phyloP scores from a whole-genome alignment of 148 eudicot genomes.

The Rhododendron griersonianum region DNA sequence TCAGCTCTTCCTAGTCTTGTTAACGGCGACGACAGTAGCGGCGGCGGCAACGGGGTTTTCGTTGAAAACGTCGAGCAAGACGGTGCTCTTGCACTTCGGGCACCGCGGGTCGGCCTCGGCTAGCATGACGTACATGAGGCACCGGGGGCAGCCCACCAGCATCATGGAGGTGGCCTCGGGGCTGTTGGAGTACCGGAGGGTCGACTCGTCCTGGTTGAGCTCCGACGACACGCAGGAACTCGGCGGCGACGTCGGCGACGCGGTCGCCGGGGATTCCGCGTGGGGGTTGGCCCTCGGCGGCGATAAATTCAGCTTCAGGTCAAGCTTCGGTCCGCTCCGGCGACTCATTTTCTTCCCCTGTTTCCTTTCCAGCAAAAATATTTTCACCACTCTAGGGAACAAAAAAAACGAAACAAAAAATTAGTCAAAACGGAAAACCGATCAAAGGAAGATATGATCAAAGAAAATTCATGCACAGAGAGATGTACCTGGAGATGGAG shows the following conservation, averaged over 20 bases:
- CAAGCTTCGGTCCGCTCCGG: constrained; percentile 43
- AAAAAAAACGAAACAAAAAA: background rate
- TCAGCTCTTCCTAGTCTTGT: constrained; percentile 32
- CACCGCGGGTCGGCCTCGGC: constrained; percentile 60
- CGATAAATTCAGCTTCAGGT: constrained; percentile 59
- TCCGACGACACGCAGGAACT: constrained; percentile 71
- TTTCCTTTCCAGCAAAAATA: background rate
- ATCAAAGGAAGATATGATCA: no score
- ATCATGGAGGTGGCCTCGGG: constrained; percentile 59
- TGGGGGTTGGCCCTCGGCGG: constrained; percentile 37
- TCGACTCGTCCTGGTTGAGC: constrained; percentile 15
- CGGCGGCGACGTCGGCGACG: constrained; percentile 42
- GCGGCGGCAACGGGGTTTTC: background rate
- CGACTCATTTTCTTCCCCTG: constrained; percentile 27
- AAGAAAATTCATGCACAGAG: background rate
- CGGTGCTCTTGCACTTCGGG: constrained; percentile 74
- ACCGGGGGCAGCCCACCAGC: constrained; percentile 68
- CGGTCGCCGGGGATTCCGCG: constrained; percentile 29
- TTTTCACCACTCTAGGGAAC: background rate
- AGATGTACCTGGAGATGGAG: background rate
- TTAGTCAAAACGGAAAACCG: background rate
- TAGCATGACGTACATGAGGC: constrained; percentile 73
- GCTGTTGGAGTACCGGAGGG: constrained; percentile 22
- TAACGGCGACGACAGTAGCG: constrained; percentile 6
- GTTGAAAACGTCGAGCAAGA: constrained; percentile 52